Evolutionary conservation across 495 filamentous ascomycete species (phyloP).

Genomic region (Penicillium daleae): DNA sequence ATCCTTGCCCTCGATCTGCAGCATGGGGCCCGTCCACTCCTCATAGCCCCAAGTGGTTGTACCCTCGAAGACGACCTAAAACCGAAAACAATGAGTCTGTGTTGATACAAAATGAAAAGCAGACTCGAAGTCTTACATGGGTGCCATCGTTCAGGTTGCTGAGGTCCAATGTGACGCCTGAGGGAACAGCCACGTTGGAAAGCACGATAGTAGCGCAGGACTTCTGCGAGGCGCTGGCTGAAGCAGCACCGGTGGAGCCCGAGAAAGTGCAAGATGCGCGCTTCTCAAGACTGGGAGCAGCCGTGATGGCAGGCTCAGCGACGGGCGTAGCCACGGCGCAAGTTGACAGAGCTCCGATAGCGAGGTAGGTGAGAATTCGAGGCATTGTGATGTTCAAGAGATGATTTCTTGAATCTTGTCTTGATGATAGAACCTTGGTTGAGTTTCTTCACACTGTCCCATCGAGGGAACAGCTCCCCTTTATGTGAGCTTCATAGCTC

Average conservation of each 20-base stretch:
- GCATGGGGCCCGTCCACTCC: constrained; percentile 57
- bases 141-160: constrained; percentile 49
- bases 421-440: neutral
- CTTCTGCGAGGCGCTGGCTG: constrained; percentile 47
- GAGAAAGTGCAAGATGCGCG: constrained; percentile 52
- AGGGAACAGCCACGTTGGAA: constrained; percentile 52
- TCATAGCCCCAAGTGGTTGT: constrained; percentile 57
- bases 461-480: neutral
- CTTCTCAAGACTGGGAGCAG: constrained; percentile 10
- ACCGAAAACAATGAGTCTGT: neutral
- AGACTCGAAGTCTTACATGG: constrained; percentile 46
- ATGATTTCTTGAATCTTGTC: constrained; percentile 3
- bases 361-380: neutral
- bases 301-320: constrained; percentile 8
- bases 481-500: neutral
- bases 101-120: neutral
- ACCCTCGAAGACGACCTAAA: constrained; percentile 55
- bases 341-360: constrained; percentile 3
- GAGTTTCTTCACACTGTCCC: neutral
- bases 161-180: constrained; percentile 57
- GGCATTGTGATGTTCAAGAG: constrained; percentile 5
- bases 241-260: constrained; percentile 31
- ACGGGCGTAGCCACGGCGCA: neutral
- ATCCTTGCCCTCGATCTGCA: constrained; percentile 48
- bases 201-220: constrained; percentile 57